Conservation (phyloP, 192 early-diverging fungal species). For the Mortierella claussenii region DNA sequence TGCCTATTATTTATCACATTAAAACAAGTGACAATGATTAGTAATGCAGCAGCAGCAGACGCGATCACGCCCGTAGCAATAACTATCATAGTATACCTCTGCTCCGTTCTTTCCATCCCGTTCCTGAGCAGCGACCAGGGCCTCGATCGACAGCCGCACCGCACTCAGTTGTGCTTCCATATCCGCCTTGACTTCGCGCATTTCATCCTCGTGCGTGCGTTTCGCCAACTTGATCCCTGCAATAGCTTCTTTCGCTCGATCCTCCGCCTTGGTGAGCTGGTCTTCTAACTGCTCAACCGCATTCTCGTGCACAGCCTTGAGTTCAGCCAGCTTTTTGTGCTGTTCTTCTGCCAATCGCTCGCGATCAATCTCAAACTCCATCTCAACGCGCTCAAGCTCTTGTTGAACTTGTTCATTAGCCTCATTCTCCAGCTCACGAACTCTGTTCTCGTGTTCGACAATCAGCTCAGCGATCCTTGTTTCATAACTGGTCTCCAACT, state of each 20-base stretch:
- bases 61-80: no score
- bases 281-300: constrained; percentile 17
- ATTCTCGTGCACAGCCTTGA: constrained; percentile 14
- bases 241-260: constrained; percentile 7
- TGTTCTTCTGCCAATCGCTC: constrained; percentile 22
- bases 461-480: constrained; percentile 46
- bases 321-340: not conserved
- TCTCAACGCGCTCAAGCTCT: constrained; percentile 39
- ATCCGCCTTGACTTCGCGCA: constrained; percentile 16
- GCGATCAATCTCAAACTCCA: constrained; percentile 34
- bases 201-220: constrained; percentile 3
- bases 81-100: no score
- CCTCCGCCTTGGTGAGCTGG: constrained; percentile 19
- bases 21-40: no score
- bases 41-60: no score
- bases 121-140: not conserved
- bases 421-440: constrained; percentile 35
- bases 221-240: not conserved
- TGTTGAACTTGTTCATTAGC: constrained; percentile 39
- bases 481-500: constrained; percentile 22
- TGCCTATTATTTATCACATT: constrained; percentile 9
- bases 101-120: constrained; percentile 1
- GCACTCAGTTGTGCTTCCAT: constrained; percentile 14
- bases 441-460: constrained; percentile 30
- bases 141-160: constrained; percentile 12